Evolutionary conservation across 495 filamentous ascomycete genomes (phyloP), one percentile per base, ranked within the genome.

Genomic region (Penicillium salamii): DNA sequence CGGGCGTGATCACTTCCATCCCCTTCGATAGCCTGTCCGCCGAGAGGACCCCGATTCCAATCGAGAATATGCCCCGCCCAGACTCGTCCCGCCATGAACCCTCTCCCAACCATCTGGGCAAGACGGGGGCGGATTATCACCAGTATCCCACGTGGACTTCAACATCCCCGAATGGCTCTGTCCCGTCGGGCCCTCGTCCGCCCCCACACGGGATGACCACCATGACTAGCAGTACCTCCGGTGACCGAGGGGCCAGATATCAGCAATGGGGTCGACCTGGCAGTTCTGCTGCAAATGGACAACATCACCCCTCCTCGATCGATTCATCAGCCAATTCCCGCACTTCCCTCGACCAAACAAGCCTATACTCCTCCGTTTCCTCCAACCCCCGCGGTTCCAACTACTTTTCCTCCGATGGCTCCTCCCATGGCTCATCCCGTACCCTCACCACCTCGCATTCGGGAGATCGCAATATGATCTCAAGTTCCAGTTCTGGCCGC

Each of bases 1-100:
- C 92, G n/a, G 93, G 90, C 39, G 80, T 91, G 12, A 89, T 96
- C 50, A 90, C 91, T 7, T 85, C 87, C 1, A 92, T 98, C 49
- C 90, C 93, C 11, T 97, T 92, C 69, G 89, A 97, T 44, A 84
- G 73, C 49, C 72, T 86, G n/a, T 67, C 78, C 23, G 63, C 81
- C 21, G 88, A 89, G 63, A 79, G 77, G 43, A 84, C 82, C 34
- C 90, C 91, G 2, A 81, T 91, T 46, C 70, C 86, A 12, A 75
- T 91, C 52, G 87, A 96, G 28, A 88, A 87, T 58, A 74, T 92
- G 41, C 85, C 87, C 24, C 82, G 84, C 52, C 70, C 79, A 17
- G 88, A 91, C 29, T 79, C 79, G 50, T 73, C 78, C 20, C 78
- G 84, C 50, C 82, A 81, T 59, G 88, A 93, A 38, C 88, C 86